A percentile compares a stretch with the other conserved stretches of the same genome.
phyloP scores from a whole-genome alignment of 2,329 filamentous ascomycete species.

The Meredithiella fracta region DNA sequence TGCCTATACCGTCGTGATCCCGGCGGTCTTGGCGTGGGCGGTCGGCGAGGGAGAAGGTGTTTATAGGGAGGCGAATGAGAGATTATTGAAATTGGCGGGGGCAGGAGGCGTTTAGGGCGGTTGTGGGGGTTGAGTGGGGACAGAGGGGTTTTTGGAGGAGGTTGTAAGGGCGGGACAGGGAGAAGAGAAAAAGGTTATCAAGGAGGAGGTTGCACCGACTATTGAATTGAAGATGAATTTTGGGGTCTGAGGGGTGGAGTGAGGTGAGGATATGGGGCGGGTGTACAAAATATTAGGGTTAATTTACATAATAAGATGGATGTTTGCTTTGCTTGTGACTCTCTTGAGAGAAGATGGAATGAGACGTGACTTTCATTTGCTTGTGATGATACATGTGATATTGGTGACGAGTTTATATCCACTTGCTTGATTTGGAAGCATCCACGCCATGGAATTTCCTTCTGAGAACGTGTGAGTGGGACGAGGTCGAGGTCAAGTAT shows the following conservation, averaged over 20 bases:
- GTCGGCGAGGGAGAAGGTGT: slow-evolving; percentile 34
- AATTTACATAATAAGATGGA: too few relatives aligned
- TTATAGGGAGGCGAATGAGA: slow-evolving; percentile 57
- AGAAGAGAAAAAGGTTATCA: slow-evolving; percentile 20
- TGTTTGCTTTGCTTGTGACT: too few relatives aligned
- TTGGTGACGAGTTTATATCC: too few relatives aligned
- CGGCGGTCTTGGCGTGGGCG: slow-evolving; percentile 58
- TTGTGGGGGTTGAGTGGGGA: slow-evolving; percentile 55
- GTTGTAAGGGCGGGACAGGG: slow-evolving; percentile 50
- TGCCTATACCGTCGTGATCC: slow-evolving; percentile 61
- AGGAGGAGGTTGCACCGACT: slow-evolving; percentile 42
- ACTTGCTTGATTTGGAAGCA: too few relatives aligned
- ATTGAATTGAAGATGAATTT: slow-evolving; percentile 97
- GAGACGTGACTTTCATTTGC: too few relatives aligned
- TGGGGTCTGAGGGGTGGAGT: slow-evolving; percentile 27
- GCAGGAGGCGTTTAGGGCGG: slow-evolving; percentile 53
- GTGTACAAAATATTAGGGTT: neutral
- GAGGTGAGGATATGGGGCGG: neutral
- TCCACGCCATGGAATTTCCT: too few relatives aligned
- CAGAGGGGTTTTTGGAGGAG: slow-evolving; percentile 68
- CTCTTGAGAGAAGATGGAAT: too few relatives aligned
- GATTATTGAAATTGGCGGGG: slow-evolving; percentile 67
- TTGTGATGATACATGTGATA: too few relatives aligned
- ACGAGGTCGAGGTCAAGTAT: too few relatives aligned
- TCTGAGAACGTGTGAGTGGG: too few relatives aligned